Evolutionary conservation across 208 protist species (phyloP), one percentile per base, ranked within the genome.

Genomic region (Crithidia mellificae): DNA sequence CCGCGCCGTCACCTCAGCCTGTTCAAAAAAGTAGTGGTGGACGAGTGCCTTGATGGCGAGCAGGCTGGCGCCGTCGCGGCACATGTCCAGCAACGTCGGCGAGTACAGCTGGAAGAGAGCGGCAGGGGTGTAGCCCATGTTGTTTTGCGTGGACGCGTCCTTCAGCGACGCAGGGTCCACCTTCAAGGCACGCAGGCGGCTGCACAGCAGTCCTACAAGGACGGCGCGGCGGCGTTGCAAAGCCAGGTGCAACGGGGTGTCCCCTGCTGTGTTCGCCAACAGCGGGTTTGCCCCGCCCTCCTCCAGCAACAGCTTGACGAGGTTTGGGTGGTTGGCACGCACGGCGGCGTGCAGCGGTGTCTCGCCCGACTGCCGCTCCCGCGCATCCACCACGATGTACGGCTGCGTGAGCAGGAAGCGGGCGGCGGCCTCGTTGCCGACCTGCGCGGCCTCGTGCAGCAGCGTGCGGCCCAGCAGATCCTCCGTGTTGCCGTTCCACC

Each of bases 381-480:
- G 43, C 29, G 64, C 77, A 38, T 93, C 80, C 17, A 90, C 71
- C 5, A 63, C 49, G 9, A 93, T 68, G 64, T 85, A 94, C 12
- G 77, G 59, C 64, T 91, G 79, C 20, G 75, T 72, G 19, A 92
- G 61, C 27, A 96, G 63, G 43, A 80, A 86, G 59, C 44, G 56
- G 22, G 88, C 83, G 8, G 77, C 88, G 27, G 75, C 71, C 53
- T 84, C 79, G 63, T 81, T 77, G 46, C 87, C 86, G 1, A 67
- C 72, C 27, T 81, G 72, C 34, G 81, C 80, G 34, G 72, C 78
- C 30, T 96, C 88, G 52, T 93, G 84, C 39, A 96, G 70, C 20
- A 91, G 54, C 2, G 91, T 94, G 54, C 88, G 83, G 20, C 88
- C 88, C 43, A 92, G 70, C 49, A 84, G 71, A 72, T 96, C 91